Conservation (phyloP, 1,139 yeast genomes). For the Magnusiomyces paraingens region DNA sequence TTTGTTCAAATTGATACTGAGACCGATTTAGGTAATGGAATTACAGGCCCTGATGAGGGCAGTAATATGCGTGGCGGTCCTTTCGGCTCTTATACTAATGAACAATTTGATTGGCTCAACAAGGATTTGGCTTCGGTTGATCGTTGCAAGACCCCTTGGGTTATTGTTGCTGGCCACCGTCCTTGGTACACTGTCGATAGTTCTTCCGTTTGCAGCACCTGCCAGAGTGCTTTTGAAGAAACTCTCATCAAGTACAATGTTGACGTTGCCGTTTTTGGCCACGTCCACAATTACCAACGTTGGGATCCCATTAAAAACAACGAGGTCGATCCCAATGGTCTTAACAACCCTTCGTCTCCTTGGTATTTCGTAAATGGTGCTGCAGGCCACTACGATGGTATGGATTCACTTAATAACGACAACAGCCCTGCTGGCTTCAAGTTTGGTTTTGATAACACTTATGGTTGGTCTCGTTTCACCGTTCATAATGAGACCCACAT, state of each 20-base stretch:
- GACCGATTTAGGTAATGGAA: constrained; percentile 27
- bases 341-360: constrained; percentile 27
- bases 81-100: constrained; percentile 23
- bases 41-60: constrained; percentile 26
- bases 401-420: constrained; percentile 20
- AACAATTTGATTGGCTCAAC: constrained; percentile 36
- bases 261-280: constrained; percentile 28
- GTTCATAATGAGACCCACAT: constrained; percentile 47
- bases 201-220: constrained; percentile 4
- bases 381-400: constrained; percentile 32
- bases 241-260: constrained; percentile 25
- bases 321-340: constrained; percentile 25
- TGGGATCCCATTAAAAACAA: constrained; percentile 22
- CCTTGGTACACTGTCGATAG: constrained; percentile 30
- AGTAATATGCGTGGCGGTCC: constrained; percentile 24
- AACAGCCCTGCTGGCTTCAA: not conserved
- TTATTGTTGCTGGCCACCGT: constrained; percentile 35
- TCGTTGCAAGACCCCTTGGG: constrained; percentile 31
- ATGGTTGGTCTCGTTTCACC: constrained; percentile 35
- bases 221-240: constrained; percentile 29
- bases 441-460: constrained; percentile 20
- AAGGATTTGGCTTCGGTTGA: constrained; percentile 38
- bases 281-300: constrained; percentile 30
- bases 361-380: constrained; percentile 30
- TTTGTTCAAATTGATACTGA: constrained; percentile 30